A percentile compares a stretch with the other conserved stretches of the same genome.
These are phyloP conservation scores for Pseudogymnoascus sp. DNA, from an alignment of 2,329 filamentous ascomycete species.

Conservation along the genomic window DNA sequence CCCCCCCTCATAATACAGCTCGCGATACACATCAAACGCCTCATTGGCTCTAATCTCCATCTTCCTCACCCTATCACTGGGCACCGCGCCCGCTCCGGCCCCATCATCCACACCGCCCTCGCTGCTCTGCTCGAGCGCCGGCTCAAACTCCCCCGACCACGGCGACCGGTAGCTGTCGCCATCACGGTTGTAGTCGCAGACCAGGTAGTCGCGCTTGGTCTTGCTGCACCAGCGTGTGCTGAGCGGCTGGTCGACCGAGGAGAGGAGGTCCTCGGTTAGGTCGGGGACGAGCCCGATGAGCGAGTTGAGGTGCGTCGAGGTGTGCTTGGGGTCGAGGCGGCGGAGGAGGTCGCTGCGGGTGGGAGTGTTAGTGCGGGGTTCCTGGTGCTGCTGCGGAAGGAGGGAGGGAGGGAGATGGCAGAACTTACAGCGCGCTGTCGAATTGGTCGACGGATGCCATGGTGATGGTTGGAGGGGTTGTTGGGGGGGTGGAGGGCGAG, in stretches of 20 bases:
- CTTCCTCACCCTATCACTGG: conserved; percentile 81
- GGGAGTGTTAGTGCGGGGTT: conserved; percentile 1
- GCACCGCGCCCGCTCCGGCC: conserved; percentile 71
- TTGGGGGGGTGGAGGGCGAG: neutral
- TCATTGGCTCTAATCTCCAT: conserved; percentile 94
- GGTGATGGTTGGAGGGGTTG: conserved; percentile 12
- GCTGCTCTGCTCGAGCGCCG: conserved; percentile 64
- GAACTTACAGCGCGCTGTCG: conserved; percentile 29
- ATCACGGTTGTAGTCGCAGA: conserved; percentile 99
- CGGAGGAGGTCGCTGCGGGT: conserved; percentile 85
- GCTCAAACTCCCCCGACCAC: conserved; percentile 99
- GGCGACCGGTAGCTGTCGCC: conserved; percentile 95
- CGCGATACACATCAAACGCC: conserved; percentile 92
- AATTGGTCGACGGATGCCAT: conserved; percentile 28
- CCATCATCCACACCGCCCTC: conserved; percentile 48
- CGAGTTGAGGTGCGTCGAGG: conserved; percentile 74
- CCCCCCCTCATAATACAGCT: conserved; percentile 94
- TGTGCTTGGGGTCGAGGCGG: conserved; percentile 91
- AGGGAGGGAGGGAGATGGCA: neutral
- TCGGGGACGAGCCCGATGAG: conserved; percentile 85
- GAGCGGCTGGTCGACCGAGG: conserved; percentile 93
- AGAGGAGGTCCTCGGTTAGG: conserved; percentile 93
- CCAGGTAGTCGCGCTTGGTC: conserved; percentile 87
- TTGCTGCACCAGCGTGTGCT: conserved; percentile 77
- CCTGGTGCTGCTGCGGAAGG: neutral